phyloP scores from a whole-genome alignment of 2,329 filamentous ascomycete species.

The Chalara sp. region DNA sequence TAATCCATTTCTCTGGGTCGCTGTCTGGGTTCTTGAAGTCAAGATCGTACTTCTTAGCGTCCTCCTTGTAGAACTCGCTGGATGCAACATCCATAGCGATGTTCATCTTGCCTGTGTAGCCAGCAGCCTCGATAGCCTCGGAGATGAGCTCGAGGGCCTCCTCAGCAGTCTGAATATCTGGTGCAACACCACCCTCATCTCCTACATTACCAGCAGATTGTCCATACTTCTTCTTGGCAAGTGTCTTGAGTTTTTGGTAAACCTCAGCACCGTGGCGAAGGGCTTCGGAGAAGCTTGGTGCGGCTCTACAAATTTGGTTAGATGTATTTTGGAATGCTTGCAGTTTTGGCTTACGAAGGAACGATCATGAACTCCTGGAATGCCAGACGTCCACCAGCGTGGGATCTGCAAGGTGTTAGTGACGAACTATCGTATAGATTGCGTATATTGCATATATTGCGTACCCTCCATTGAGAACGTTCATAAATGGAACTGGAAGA shows the following conservation, averaged over 20 bases:
- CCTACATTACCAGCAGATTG: conserved; percentile 98
- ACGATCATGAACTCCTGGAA: conserved; percentile 98
- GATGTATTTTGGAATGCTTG: not conserved
- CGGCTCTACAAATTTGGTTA: conserved; percentile 32
- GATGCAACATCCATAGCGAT: conserved; percentile 99
- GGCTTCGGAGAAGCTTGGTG: conserved; percentile 88
- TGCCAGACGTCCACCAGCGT: conserved; percentile 91
- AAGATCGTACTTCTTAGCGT: conserved; percentile 98
- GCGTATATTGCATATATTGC: conserved; percentile 1
- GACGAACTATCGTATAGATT: not conserved
- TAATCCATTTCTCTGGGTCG: conserved; percentile 95
- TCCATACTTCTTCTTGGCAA: conserved; percentile 99
- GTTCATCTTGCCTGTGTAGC: conserved; percentile 92
- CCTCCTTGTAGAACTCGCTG: conserved; percentile 98
- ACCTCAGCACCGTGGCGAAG: conserved; percentile 95
- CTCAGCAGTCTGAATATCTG: conserved; percentile 94
- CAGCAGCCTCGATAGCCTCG: conserved; percentile 87
- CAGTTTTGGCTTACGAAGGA: conserved; percentile 40
- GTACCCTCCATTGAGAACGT: conserved; percentile 72
- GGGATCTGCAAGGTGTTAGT: conserved; percentile 54
- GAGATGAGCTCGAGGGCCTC: conserved; percentile 97
- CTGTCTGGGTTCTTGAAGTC: conserved; percentile 99
- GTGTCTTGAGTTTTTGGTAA: conserved; percentile 93
- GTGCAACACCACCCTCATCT: conserved; percentile 98
- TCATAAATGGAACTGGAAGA: conserved; percentile 87